These are phyloP conservation scores for Ilyonectria sp. DNA, from an alignment of 2,329 filamentous ascomycete species.

Conservation along the genomic window DNA sequence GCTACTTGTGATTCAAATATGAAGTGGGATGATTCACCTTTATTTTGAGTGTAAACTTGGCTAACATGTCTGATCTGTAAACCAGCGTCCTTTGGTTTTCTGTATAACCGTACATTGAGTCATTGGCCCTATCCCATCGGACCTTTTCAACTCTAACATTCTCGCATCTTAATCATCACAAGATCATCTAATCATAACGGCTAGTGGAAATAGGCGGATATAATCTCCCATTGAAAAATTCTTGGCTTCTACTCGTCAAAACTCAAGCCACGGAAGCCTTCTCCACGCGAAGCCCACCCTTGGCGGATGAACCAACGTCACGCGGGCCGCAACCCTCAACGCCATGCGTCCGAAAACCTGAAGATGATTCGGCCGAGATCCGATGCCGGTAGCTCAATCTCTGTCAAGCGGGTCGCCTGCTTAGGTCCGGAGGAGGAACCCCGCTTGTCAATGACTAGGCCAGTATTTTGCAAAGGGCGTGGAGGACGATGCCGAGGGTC, in stretches of 20 bases:
- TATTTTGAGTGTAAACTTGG: background rate
- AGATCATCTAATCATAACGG: background rate
- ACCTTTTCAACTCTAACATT: background rate
- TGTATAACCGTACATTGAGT: background rate
- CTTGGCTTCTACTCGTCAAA: background rate
- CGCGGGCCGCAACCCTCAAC: constrained; percentile 8
- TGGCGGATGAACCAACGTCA: constrained; percentile 14
- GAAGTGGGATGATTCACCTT: background rate
- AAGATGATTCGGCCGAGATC: constrained; percentile 17
- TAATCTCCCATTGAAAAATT: background rate
- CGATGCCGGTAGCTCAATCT: constrained; percentile 26
- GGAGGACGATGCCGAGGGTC: background rate
- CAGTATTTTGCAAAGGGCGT: constrained; percentile 21
- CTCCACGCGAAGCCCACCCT: background rate
- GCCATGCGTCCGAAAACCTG: constrained; percentile 8
- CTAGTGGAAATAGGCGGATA: background rate
- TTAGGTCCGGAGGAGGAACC: constrained; percentile 22
- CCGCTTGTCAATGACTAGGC: constrained; percentile 22
- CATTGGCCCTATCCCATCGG: no score
- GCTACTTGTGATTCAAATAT: background rate
- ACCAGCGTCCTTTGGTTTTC: background rate
- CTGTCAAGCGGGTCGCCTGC: constrained; percentile 4
- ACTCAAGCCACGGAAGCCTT: background rate
- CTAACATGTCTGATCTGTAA: background rate
- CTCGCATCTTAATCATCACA: background rate